These are phyloP conservation scores for Cordyceps sp. DNA, from an alignment of 2,329 filamentous ascomycete species.

Conservation along the genomic window DNA sequence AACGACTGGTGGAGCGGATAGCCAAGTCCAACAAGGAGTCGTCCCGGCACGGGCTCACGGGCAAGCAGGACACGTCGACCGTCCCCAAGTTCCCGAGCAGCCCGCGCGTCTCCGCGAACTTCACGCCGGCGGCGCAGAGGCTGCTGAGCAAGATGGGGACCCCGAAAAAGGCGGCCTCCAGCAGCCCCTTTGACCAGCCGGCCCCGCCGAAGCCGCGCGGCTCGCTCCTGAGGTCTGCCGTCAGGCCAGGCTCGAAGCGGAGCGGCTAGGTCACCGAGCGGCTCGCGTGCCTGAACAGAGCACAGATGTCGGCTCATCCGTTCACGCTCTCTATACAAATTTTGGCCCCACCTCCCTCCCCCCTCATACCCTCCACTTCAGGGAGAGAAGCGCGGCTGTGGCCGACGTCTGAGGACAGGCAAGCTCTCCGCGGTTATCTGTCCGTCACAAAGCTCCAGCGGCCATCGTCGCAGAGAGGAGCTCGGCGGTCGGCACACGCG, in stretches of 20 bases:
- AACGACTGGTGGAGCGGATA: conserved; percentile 72
- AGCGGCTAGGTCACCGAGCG: no score
- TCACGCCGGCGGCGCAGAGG: conserved; percentile 62
- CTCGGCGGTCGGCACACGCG: no score
- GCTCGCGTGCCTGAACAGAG: no score
- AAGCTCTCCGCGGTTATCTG: no score
- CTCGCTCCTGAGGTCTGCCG: conserved; percentile 19
- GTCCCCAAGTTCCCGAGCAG: conserved; percentile 57
- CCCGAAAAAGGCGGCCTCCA: conserved; percentile 17
- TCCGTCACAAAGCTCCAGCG: no score
- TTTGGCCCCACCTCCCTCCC: no score
- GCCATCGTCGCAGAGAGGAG: no score
- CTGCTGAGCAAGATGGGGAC: conserved; percentile 46
- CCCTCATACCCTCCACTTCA: no score
- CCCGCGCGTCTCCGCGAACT: conserved; percentile 33
- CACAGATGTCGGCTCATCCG: no score
- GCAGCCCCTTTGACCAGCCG: conserved; percentile 16
- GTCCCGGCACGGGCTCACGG: conserved; percentile 40
- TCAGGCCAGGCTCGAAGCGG: conserved; percentile 9
- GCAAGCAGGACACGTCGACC: conserved; percentile 40
- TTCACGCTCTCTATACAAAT: no score
- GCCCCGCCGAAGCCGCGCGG: conserved; percentile 21
- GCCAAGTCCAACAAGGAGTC: conserved; percentile 53
- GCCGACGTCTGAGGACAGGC: no score
- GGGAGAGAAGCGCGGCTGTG: no score